Evolutionary conservation across 768 basidiomycete genomes (phyloP), one percentile per base, ranked within the genome.

Genomic region (Lactarius vividus): DNA sequence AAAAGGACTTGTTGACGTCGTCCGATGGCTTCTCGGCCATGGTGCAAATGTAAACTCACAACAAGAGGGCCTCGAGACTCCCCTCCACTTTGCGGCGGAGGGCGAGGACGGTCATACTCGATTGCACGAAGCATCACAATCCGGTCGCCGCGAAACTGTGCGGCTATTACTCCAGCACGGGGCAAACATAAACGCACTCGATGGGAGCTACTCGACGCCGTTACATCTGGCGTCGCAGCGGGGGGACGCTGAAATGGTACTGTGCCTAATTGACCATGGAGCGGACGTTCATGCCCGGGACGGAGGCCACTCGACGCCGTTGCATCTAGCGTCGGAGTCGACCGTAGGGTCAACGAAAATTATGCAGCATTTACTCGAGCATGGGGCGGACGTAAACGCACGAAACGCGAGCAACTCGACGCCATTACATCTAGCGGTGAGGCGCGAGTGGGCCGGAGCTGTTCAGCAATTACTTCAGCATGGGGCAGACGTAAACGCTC

Each of bases 401-500:
- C 58, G 28, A 10, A 28, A 20, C 23, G 18, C 31, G 18, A 10
- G 2, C 11, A 42, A 29, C 42, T 10, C 1, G 15, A 59, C 59
- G 8, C 33, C 46, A 26, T 23, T 61, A 23, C 59, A 60, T 35
- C 13, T 18, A 18, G 59, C 59, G 16, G 59, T 13, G 2, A 23
- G 2, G 23, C 2, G 16, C 10, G 35, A 15, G 2, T n/a, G 2
- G 20, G 35, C n/a, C 42, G 18, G 20, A 20, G 29, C 26, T 15
- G 44, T 9, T 23, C 59, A 23, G 23, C 26, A 33, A 28, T 46
- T 61, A 16, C 46, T 61, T 23, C n/a, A 28, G n/a, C 31, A 49
- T 35, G 26, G 28, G n/a, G 35, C 33, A n/a, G 33, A 61, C 8
- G 89, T 20, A 8, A 42, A 42, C 18, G 42, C 20, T 3, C 42